phyloP scores from a whole-genome alignment of 2,329 filamentous ascomycete species.

The Colletotrichum salicis region DNA sequence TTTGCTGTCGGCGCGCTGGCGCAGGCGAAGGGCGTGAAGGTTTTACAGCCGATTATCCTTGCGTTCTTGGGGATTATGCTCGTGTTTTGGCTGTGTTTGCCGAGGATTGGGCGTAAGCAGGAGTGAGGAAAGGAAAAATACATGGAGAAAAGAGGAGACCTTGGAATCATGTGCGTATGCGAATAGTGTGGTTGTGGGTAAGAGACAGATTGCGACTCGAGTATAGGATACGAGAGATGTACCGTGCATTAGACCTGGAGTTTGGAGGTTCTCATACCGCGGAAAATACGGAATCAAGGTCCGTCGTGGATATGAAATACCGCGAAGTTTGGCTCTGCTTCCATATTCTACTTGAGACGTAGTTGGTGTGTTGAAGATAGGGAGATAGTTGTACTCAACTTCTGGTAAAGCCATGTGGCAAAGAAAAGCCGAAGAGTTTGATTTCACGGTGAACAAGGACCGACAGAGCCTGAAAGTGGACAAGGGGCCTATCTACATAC shows the following conservation, averaged over 20 bases:
- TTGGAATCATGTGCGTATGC: neutral
- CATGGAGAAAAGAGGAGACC: too few species aligned
- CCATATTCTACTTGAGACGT: too few species aligned
- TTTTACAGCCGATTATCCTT: constrained; percentile 67
- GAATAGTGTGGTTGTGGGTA: neutral
- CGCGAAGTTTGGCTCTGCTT: neutral
- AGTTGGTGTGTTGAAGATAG: too few species aligned
- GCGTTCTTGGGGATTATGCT: constrained; percentile 57
- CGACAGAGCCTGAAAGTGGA: too few species aligned
- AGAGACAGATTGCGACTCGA: neutral
- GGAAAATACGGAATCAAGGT: neutral
- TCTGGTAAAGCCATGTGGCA: too few species aligned
- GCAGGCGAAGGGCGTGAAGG: constrained; percentile 63
- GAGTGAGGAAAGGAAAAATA: too few species aligned
- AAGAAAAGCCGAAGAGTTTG: too few species aligned
- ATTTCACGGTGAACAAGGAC: too few species aligned
- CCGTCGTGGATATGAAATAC: too few species aligned
- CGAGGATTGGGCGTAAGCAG: constrained; percentile 52
- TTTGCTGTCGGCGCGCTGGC: constrained; percentile 76
- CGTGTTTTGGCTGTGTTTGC: constrained; percentile 58
- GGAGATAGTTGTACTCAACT: too few species aligned
- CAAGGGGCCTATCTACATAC: too few species aligned
- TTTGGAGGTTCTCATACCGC: neutral
- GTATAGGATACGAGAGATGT: neutral
- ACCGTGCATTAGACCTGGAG: neutral